These are phyloP conservation scores for Cyclotella atomus DNA, from an alignment of 108 stramenopile genomes.

Conservation along the genomic window DNA sequence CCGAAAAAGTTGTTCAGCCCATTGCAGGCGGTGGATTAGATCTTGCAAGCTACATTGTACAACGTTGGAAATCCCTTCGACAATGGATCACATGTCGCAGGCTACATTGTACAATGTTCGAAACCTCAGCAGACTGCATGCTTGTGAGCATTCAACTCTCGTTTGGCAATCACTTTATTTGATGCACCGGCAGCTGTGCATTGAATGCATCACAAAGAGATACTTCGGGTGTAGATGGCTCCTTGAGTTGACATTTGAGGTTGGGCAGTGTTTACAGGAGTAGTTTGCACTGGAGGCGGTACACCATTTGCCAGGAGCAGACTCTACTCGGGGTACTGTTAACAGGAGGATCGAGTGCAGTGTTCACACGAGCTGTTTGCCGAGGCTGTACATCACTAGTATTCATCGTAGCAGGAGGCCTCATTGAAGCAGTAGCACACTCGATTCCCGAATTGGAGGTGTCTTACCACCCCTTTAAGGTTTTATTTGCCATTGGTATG, in stretches of 20 bases:
- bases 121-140: constrained; percentile 17
- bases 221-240: constrained; percentile 55
- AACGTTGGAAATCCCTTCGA: constrained; percentile 52
- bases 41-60: constrained; percentile 42
- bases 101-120: too few relatives aligned
- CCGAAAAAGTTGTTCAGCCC: too few relatives aligned
- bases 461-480: too few relatives aligned
- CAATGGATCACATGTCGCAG: too few relatives aligned
- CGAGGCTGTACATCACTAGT: background rate
- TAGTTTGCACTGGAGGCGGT: too few relatives aligned
- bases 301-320: too few relatives aligned
- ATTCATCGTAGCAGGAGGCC: too few relatives aligned
- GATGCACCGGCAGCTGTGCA: constrained; percentile 64
- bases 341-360: background rate
- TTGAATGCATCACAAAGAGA: constrained; percentile 76
- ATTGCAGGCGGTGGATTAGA: too few relatives aligned
- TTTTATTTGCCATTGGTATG: background rate
- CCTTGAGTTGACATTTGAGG: too few relatives aligned
- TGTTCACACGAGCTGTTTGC: background rate
- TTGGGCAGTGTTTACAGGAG: too few relatives aligned
- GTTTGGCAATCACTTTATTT: constrained; percentile 53
- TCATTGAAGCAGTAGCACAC: too few relatives aligned
- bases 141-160: constrained; percentile 42
- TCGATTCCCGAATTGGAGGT: too few relatives aligned
- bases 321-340: background rate